These are phyloP conservation scores for Tetrahymena malaccensis DNA, from an alignment of 73 alveolate genomes.

Conservation along the genomic window DNA sequence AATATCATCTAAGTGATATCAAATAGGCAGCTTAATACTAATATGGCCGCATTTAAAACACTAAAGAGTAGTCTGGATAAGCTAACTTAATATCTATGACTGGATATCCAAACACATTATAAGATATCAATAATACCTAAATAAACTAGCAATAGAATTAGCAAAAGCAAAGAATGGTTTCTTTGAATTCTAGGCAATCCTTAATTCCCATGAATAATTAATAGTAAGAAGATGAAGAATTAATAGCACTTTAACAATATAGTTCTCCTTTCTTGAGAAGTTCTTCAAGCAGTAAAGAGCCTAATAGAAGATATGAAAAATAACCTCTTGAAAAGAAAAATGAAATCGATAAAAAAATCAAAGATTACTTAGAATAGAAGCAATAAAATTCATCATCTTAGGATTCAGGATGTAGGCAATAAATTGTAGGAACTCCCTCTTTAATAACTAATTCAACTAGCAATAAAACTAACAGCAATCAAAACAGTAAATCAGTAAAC, in stretches of 20 bases:
- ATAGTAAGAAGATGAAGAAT: not conserved
- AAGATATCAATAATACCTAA: not conserved
- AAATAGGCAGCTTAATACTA: not conserved
- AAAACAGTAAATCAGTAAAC: not conserved
- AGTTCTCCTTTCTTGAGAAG: not conserved
- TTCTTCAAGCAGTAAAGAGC: not conserved
- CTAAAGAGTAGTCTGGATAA: not conserved
- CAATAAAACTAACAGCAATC: not conserved
- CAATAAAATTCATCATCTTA: not conserved
- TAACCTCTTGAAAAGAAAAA: not conserved
- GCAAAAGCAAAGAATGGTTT: not conserved
- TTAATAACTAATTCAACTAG: not conserved
- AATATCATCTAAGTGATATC: not conserved
- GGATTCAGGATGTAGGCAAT: not conserved
- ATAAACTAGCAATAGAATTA: not conserved
- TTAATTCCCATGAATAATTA: not conserved
- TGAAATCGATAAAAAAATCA: not conserved
- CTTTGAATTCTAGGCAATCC: not conserved
- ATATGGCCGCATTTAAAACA: not conserved
- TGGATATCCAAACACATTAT: not conserved
- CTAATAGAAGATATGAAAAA: not conserved
- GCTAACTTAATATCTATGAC: not conserved
- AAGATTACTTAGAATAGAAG: not conserved
- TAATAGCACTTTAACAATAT: not conserved
- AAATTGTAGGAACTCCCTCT: not conserved